A percentile compares a stretch with the other conserved stretches of the same genome.
phyloP scores from a whole-genome alignment of 805 yeast species.

The Pichia phayaonensis region DNA sequence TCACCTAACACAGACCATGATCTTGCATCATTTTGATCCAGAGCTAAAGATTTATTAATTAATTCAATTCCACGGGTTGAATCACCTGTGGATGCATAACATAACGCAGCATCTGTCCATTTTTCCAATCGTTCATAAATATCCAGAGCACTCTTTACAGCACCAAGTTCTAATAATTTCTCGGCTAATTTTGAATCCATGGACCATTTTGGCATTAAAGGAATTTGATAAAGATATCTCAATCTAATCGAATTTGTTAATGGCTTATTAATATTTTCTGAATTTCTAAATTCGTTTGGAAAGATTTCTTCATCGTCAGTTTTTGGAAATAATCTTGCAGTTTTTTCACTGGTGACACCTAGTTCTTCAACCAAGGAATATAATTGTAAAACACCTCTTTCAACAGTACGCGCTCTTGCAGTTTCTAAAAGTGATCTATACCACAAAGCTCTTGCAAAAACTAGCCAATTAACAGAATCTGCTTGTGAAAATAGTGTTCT shows the following conservation, averaged over 20 bases:
- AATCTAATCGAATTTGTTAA: slow-evolving; percentile 46
- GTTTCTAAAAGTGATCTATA: slow-evolving; percentile 82
- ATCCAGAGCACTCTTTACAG: slow-evolving; percentile 78
- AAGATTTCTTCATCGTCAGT: slow-evolving; percentile 25
- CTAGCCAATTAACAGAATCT: slow-evolving; percentile 56
- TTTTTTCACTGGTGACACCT: slow-evolving; percentile 52
- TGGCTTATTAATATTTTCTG: slow-evolving; percentile 6
- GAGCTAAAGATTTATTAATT: slow-evolving; percentile 43
- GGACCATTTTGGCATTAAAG: slow-evolving; percentile 77
- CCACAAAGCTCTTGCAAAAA: slow-evolving; percentile 82
- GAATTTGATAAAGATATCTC: slow-evolving; percentile 63
- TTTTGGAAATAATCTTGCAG: slow-evolving; percentile 44
- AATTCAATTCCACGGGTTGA: slow-evolving; percentile 57
- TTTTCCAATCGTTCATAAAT: slow-evolving; percentile 74
- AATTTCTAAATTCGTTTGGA: slow-evolving; percentile 14
- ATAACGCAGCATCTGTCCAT: slow-evolving; percentile 79
- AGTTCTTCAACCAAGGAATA: slow-evolving; percentile 85
- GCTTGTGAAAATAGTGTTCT: slow-evolving; percentile 55
- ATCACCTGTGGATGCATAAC: slow-evolving; percentile 81
- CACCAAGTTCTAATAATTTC: slow-evolving; percentile 77
- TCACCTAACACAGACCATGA: slow-evolving; percentile 84
- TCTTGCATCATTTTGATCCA: slow-evolving; percentile 70
- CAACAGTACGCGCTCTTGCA: slow-evolving; percentile 74
- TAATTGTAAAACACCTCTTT: slow-evolving; percentile 90
- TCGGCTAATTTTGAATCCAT: slow-evolving; percentile 81